phyloP scores from a whole-genome alignment of 202 grass and related monocot genomes.

The Saccharum hybrid region DNA sequence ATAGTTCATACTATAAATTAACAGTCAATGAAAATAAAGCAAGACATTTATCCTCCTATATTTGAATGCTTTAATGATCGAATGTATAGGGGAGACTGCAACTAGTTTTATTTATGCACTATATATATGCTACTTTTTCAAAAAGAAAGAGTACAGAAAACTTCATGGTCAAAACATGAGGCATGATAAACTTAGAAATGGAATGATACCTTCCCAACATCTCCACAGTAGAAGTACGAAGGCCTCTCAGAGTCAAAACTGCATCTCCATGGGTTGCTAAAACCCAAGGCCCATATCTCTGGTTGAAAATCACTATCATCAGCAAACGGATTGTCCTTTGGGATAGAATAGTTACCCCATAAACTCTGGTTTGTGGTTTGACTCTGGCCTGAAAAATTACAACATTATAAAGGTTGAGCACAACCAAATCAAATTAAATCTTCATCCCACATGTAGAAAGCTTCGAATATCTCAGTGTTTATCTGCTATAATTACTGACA shows the following conservation, averaged over 20 bases:
- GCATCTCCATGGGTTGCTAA: conserved; percentile 58
- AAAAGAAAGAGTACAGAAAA: background rate
- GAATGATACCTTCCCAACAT: conserved; percentile 34
- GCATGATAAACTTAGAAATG: conserved; percentile 7
- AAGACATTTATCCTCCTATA: background rate
- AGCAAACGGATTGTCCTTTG: conserved; percentile 82
- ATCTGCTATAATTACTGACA: conserved; percentile 11
- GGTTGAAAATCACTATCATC: conserved; percentile 61
- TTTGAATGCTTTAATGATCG: background rate
- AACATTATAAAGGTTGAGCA: background rate
- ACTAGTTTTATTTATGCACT: background rate
- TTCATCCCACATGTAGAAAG: background rate
- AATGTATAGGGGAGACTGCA: background rate
- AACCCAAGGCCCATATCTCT: conserved; percentile 60
- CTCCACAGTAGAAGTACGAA: conserved; percentile 56
- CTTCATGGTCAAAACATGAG: background rate
- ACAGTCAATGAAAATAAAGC: background rate
- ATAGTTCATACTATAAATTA: background rate
- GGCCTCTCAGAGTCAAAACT: conserved; percentile 50
- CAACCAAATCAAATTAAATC: background rate
- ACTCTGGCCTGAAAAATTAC: conserved; percentile 60
- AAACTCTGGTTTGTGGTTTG: conserved; percentile 62
- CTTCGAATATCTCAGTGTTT: background rate
- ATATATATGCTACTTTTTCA: background rate
- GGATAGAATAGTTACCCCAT: conserved; percentile 90